A percentile compares a stretch with the other conserved stretches of the same genome.
Conservation (phyloP, 192 early-diverging fungal species). For the Linnemannia zychae region DNA sequence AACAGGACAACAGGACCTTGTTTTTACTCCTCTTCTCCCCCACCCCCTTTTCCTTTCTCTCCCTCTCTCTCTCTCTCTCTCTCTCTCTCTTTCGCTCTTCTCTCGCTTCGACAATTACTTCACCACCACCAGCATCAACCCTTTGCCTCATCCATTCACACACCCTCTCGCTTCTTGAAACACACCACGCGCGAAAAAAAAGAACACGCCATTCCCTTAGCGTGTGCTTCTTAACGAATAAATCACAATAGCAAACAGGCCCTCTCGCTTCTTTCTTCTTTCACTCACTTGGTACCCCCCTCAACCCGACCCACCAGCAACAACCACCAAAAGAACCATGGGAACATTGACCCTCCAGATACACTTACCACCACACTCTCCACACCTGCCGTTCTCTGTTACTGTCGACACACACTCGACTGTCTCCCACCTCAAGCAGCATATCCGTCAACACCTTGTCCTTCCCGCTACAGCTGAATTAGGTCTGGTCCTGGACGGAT, state of each 20-base stretch:
- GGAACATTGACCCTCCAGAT: slow-evolving; percentile 1
- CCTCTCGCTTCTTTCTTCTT: no score
- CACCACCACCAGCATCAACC: no score
- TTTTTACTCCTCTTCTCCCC: no score
- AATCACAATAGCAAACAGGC: no score
- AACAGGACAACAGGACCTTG: no score
- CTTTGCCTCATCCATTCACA: not conserved
- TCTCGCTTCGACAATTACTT: no score
- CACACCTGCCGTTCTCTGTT: not conserved
- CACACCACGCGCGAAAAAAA: no score
- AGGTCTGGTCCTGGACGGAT: not conserved
- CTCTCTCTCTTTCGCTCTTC: no score
- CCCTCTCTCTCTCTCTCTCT: not conserved
- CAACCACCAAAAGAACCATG: not conserved
- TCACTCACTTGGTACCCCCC: no score
- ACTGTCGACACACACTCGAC: slow-evolving; percentile 5
- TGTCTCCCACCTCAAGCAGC: slow-evolving; percentile 4
- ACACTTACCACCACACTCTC: not conserved
- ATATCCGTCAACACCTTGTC: not conserved
- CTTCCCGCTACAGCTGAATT: not conserved
- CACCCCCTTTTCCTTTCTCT: not conserved
- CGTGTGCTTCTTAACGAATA: no score
- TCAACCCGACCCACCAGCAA: no score
- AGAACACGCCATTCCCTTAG: no score
- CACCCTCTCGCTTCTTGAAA: not conserved